Percentiles rank a stretch among this genome's conserved stretches.
phyloP scores from a whole-genome alignment of 805 yeast species.

The Kazachstania africana region DNA sequence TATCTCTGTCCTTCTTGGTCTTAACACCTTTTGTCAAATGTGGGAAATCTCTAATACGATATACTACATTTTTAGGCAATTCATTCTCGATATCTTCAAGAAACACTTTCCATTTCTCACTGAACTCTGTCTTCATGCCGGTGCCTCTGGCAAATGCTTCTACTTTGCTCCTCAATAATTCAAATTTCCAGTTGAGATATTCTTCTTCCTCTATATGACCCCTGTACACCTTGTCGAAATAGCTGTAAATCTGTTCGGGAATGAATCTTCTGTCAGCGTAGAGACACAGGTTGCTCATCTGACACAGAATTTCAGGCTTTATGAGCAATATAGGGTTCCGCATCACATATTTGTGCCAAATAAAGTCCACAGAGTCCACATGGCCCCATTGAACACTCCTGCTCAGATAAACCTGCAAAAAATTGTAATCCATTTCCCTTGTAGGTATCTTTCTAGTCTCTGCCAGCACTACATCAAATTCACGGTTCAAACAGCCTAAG shows the following conservation, averaged over 20 bases:
- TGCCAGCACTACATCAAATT: slow-evolving; percentile 13
- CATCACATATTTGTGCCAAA: slow-evolving; percentile 22
- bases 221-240: slow-evolving; percentile 8
- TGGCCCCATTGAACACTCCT: slow-evolving; percentile 21
- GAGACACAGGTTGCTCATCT: slow-evolving; percentile 18
- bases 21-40: slow-evolving; percentile 10
- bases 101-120: slow-evolving; percentile 24
- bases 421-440: slow-evolving; percentile 14
- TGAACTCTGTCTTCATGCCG: slow-evolving; percentile 8
- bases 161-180: slow-evolving; percentile 15
- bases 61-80: slow-evolving; percentile 4
- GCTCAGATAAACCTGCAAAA: slow-evolving; percentile 14
- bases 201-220: slow-evolving; percentile 5
- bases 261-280: slow-evolving; percentile 13
- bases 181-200: slow-evolving; percentile 8
- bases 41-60: slow-evolving; percentile 20
- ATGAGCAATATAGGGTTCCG: slow-evolving; percentile 10
- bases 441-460: slow-evolving; percentile 7
- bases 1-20: slow-evolving; percentile 3
- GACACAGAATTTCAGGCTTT: slow-evolving; percentile 15
- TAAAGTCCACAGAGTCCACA: slow-evolving; percentile 13
- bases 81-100: slow-evolving; percentile 19
- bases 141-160: slow-evolving; percentile 22
- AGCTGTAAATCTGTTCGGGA: slow-evolving; percentile 13
- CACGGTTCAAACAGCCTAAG: slow-evolving; percentile 15